Evolutionary conservation across 176 grass and related monocot genomes (phyloP), one percentile per base, ranked within the genome.

Genomic region (Zoysia pacifica): DNA sequence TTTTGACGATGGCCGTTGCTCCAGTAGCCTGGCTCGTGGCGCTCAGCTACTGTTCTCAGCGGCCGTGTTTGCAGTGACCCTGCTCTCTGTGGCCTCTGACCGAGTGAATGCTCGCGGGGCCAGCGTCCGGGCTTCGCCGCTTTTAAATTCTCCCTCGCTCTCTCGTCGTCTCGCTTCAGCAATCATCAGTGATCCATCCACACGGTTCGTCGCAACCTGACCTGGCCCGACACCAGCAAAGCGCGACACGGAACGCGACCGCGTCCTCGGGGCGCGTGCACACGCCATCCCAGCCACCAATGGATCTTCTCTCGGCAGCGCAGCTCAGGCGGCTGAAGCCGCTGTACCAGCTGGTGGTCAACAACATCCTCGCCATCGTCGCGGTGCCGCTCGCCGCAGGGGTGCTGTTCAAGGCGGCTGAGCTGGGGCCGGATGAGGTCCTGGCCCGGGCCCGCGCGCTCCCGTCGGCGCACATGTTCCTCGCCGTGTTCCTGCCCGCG

Each of bases 351-450:
- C 52, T 86, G 14, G 36, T 76, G 60, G 82, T 86, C 16, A 83
- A 88, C 90, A 85, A 89, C 90, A 36, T 89, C 45, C 45, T 89
- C 5, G 40, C 83, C 69, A 35, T 92, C 40, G 74, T 73, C 10
- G 20, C 76, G 1, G 71, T 86, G 59, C 79, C 83, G 49, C 19
- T 89, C 18, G 84, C 84, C 18, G 69, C 55, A 12, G 62, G 76
- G 2, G 72, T 20, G 0, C 2, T 50, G 9, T 9, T 89, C 11
- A 85, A 84, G 82, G 54, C 63, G 13, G 74, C 49, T 12, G 69
- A 80, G 45, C 44, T 74, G 4, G 86, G 83, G 6, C 76, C 75
- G 1, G 70, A 72, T 0, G 90, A 84, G 79, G 8, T 70, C 19
- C 50, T 83, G 4, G 76, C 41, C 12, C 49, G 77, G 4, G 7